Evolutionary conservation across 768 basidiomycete genomes (phyloP).

Genomic region (Tricholoma terreum): DNA sequence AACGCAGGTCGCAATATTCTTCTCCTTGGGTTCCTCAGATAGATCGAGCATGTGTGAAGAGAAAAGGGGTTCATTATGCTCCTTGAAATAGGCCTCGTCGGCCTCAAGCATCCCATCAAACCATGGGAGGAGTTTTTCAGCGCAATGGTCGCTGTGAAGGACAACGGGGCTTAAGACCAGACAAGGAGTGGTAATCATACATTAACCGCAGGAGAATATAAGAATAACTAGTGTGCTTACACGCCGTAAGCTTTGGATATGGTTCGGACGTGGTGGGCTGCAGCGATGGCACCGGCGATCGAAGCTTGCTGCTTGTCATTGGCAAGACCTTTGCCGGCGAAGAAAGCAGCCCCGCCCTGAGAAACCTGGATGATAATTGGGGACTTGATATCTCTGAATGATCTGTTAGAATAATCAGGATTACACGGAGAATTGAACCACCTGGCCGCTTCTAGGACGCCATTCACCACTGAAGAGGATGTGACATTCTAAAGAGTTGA

Average conservation of each 20-base stretch:
- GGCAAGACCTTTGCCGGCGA: slow-evolving; percentile 92
- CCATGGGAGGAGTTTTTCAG: slow-evolving; percentile 96
- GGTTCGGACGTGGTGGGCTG: slow-evolving; percentile 86
- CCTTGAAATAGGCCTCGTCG: slow-evolving; percentile 89
- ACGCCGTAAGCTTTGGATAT: slow-evolving; percentile 91
- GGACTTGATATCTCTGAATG: slow-evolving; percentile 82
- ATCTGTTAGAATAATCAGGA: slow-evolving; percentile 11
- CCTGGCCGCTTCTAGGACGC: slow-evolving; percentile 94
- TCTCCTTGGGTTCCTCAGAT: slow-evolving; percentile 86
- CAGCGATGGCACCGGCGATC: slow-evolving; percentile 86
- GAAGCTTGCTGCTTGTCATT: slow-evolving; percentile 97
- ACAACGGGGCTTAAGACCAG: slow-evolving; percentile 73
- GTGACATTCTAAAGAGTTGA: slow-evolving; percentile 80
- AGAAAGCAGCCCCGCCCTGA: slow-evolving; percentile 95
- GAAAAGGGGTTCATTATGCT: slow-evolving; percentile 84
- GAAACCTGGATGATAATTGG: slow-evolving; percentile 98
- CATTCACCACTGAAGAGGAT: slow-evolving; percentile 93
- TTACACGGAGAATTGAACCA: slow-evolving; percentile 24
- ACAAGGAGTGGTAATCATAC: slow-evolving; percentile 5
- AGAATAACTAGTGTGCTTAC: slow-evolving; percentile 45
- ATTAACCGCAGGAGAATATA: background rate
- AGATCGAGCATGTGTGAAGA: slow-evolving; percentile 99
- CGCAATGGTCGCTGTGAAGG: slow-evolving; percentile 98
- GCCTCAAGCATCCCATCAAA: slow-evolving; percentile 99
- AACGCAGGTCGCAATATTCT: slow-evolving; percentile 92